Evolutionary conservation across 345 rosid species (phyloP), one percentile per base, ranked within the genome.

Genomic region (Sisymbrium irio): DNA sequence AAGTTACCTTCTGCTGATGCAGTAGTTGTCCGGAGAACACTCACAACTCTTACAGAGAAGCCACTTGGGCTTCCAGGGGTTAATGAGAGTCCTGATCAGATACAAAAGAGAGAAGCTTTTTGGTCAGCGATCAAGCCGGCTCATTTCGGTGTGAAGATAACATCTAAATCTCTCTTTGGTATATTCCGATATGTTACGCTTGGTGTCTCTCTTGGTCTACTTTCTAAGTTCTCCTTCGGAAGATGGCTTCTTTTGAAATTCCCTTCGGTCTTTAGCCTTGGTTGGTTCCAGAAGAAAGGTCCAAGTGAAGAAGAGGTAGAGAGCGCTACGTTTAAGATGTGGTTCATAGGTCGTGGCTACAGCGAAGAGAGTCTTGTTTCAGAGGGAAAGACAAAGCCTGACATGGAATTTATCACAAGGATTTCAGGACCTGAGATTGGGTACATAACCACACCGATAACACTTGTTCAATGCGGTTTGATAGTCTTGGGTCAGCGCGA

Each of bases 1-100:
- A 93, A 82, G 84, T 78, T 90, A 67, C 97, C 97, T 41, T 89
- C 97, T 1, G 92, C 98, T 20, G 98, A 93, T 74, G 82, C 96
- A 3, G 59, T 83, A 13, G 87, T 89, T 73, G 96, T 93, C 25
- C 86, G 91, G 39, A 83, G 93, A 82, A 90, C 98, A 18, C 88
- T 87, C 65, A 46, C 90, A 64, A 76, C 82, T 47, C 82, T 87
- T 63, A 77, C 82, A 6, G 97, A 90, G 67, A 84, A 89, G 39
- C 93, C 91, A 17, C 65, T 53, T 13, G 97, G 96, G 45, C 97
- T 90, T 60, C 85, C 86, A 42, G 96, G 96, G 42, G 19, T 76
- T 27, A 82, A 86, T 44, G 97, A 93, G 85, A 84, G 81, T 75
- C 76, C 85, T 62, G 89, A 82, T 51, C 82, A 83, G 62, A 61